These are phyloP conservation scores for Discostella stelligera DNA, from an alignment of 352 stramenopile species.

Conservation along the genomic window DNA sequence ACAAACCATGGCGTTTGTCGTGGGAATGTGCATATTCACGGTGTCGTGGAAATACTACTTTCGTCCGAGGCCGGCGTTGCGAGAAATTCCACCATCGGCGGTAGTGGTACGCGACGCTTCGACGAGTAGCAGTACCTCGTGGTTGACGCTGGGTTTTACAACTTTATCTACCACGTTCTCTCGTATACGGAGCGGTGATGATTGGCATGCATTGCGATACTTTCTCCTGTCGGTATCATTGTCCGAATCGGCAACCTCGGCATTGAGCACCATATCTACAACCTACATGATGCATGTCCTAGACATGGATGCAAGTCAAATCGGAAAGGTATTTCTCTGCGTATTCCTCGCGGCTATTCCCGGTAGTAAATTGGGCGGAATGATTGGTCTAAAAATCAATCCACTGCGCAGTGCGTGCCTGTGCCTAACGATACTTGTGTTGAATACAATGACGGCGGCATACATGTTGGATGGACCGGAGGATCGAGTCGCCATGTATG, in stretches of 20 bases:
- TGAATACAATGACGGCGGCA: conserved; percentile 42
- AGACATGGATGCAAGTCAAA: conserved; percentile 51
- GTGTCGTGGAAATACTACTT: conserved; percentile 60
- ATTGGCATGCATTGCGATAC: conserved; percentile 59
- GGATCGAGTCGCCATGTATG: conserved; percentile 40
- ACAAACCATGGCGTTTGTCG: conserved; percentile 49
- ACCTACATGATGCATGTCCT: conserved; percentile 73
- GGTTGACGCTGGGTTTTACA: conserved; percentile 56
- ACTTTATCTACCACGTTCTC: conserved; percentile 64
- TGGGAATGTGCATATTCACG: conserved; percentile 47
- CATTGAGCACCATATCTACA: conserved; percentile 57
- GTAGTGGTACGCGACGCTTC: too few species aligned
- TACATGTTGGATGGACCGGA: conserved; percentile 28
- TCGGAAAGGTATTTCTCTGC: conserved; percentile 66
- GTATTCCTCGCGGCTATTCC: conserved; percentile 66
- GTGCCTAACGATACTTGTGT: conserved; percentile 48
- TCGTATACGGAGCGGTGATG: conserved; percentile 24
- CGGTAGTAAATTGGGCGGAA: conserved; percentile 51
- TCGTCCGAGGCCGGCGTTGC: conserved; percentile 41
- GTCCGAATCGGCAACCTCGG: conserved; percentile 58
- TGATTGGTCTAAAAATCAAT: conserved; percentile 40
- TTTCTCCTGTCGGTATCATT: conserved; percentile 59
- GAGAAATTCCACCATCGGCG: conserved; percentile 37
- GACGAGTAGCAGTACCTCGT: too few species aligned
- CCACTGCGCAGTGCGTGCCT: conserved; percentile 55